Base-by-base conservation (phyloP, 148 eudicot genomes). In the Selenicereus undatus region DNA sequence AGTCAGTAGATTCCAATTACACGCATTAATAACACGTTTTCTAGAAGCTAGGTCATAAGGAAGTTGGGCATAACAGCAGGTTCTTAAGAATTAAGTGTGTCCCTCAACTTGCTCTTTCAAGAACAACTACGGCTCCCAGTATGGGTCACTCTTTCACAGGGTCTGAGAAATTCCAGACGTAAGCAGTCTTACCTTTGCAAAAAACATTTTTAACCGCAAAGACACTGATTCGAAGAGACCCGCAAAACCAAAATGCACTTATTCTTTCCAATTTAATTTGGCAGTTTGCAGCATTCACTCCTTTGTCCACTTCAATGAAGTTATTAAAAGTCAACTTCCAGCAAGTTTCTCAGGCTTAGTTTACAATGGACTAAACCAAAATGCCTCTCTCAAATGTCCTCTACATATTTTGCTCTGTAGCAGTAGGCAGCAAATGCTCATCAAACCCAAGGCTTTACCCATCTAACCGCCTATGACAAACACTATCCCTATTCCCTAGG, bases 1-100 rank as follows among this genome's bases (percentile, higher is more conserved):
- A 21, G 71, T 76, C 78, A 84, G 54, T n/a, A 60, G 0, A 77
- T 60, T 56, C 65, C 21, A 77, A 5, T 9, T 75, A 29, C 16
- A 54, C 12, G 9, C 51, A 13, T 21, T 29, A 21, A 75, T 64
- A 18, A 64, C 78, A 74, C 8, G 24, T 29, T 75, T 18, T 52
- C 11, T 29, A 51, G 77, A 27, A 58, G 21, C 52, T 27, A 5
- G 8, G 17, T 4, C 32, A 13, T 9, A 0, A 27, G 36, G 36
- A n/a, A 22, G 68, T 7, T 0, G 43, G 43, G 43, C 43, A 4
- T 0, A 60, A 2, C 24, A 66, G 71, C 17, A 27, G 22, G 35
- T 66, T 26, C 71, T 29, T 12, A 66, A 45, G 17, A 43, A 74
- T 45, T 4, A 74, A 71, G 68, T 14, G 36, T 42, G 48, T 30